phyloP scores from a whole-genome alignment of 768 basidiomycete genomes.

The Lactifluus piperatus region DNA sequence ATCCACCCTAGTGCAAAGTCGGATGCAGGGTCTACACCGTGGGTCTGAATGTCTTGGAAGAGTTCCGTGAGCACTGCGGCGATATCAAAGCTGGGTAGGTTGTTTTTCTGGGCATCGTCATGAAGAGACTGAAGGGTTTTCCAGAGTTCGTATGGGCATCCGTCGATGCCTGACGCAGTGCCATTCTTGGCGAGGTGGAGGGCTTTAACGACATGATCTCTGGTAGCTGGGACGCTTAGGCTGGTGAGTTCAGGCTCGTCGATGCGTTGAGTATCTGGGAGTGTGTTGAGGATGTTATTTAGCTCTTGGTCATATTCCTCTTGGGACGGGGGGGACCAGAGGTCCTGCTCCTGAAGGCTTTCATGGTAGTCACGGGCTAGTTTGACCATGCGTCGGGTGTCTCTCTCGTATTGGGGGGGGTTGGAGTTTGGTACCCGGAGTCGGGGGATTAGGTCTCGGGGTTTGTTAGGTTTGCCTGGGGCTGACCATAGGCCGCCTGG shows the following conservation, averaged over 20 bases:
- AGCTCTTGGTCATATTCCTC: not conserved
- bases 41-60: too few species aligned
- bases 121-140: not conserved
- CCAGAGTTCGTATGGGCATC: not conserved
- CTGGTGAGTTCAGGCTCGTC: not conserved
- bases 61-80: not conserved
- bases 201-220: not conserved
- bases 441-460: not conserved
- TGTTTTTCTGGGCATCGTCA: not conserved
- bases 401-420: not conserved
- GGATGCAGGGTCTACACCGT: not conserved
- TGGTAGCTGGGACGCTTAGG: too few species aligned
- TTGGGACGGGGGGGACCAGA: too few species aligned
- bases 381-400: not conserved
- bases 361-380: not conserved
- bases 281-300: not conserved
- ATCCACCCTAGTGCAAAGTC: slow-evolving; percentile 28
- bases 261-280: not conserved
- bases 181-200: not conserved
- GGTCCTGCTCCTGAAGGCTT: not conserved
- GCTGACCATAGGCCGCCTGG: not conserved
- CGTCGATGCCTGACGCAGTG: not conserved
- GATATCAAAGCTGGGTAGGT: not conserved
- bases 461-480: not conserved
- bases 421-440: not conserved